Evolutionary conservation across 768 basidiomycete genomes (phyloP).

Genomic region (Crepidotus variabilis): DNA sequence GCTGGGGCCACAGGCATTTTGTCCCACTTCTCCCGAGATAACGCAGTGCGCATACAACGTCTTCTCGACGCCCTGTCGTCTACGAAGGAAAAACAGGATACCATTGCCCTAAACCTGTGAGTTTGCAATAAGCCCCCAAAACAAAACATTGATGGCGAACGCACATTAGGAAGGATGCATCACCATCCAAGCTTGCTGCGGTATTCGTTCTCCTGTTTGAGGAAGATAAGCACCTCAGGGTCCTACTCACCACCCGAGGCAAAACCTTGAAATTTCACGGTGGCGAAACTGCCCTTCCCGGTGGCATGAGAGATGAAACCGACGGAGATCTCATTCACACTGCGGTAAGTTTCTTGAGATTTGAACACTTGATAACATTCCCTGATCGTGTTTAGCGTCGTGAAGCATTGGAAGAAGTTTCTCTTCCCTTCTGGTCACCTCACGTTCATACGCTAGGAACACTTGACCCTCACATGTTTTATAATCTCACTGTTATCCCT

Average conservation of each 20-base stretch:
- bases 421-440: conserved; percentile 50
- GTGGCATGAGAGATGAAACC: conserved; percentile 68
- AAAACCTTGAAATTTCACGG: conserved; percentile 66
- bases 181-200: conserved; percentile 49
- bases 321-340: conserved; percentile 62
- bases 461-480: conserved; percentile 60
- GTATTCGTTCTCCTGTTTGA: conserved; percentile 77
- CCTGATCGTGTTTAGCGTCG: conserved; percentile 43
- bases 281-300: conserved; percentile 78
- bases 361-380: not conserved
- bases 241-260: conserved; percentile 79
- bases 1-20: too few relatives aligned
- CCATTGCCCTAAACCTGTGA: too few relatives aligned
- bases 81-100: too few relatives aligned
- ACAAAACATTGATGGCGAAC: too few relatives aligned
- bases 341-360: conserved; percentile 51
- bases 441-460: conserved; percentile 55
- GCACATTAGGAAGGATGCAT: conserved; percentile 7
- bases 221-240: conserved; percentile 55
- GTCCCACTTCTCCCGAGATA: too few relatives aligned
- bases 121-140: too few relatives aligned
- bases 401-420: conserved; percentile 82
- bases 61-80: too few relatives aligned
- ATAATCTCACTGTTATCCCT: conserved; percentile 67
- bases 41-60: too few relatives aligned